A percentile compares a stretch with the other conserved stretches of the same genome.
These are phyloP conservation scores for Suillus bovinus DNA, from an alignment of 768 basidiomycete genomes.

Conservation along the genomic window DNA sequence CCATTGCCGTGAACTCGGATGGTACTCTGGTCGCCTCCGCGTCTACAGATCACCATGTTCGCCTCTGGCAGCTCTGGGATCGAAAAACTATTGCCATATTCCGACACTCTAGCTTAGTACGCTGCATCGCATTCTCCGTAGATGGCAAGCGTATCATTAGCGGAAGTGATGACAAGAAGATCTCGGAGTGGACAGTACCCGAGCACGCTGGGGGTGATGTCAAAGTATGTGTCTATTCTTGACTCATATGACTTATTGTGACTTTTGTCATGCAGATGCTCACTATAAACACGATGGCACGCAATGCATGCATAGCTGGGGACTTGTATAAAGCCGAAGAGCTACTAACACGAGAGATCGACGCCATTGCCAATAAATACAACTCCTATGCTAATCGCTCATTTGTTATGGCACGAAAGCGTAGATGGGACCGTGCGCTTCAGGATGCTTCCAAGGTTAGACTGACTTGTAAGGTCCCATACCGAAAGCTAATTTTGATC, in stretches of 20 bases:
- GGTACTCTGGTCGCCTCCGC: slow-evolving; percentile 1
- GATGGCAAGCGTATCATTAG: not conserved
- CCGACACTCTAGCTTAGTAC: not conserved
- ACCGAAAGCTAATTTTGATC: not conserved
- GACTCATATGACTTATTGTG: not conserved
- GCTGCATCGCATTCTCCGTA: not conserved
- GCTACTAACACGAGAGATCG: not conserved
- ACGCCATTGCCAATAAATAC: not conserved
- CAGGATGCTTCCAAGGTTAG: not conserved
- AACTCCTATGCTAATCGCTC: not conserved
- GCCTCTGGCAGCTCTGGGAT: slow-evolving; percentile 1
- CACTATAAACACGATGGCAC: not conserved
- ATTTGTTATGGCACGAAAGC: not conserved
- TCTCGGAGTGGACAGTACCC: not conserved
- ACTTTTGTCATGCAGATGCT: not conserved
- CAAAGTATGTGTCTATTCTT: not conserved
- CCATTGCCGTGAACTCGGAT: not conserved
- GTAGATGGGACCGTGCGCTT: not conserved
- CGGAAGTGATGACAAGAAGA: not conserved
- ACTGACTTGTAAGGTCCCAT: not conserved
- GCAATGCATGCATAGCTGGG: not conserved
- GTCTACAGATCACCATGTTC: not conserved
- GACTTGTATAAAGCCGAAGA: not conserved
- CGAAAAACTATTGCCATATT: not conserved
- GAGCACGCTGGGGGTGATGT: not conserved